A percentile compares a stretch with the other conserved stretches of the same genome.
Conservation (phyloP, 305 asterid species). For the Plantago coronopus region DNA sequence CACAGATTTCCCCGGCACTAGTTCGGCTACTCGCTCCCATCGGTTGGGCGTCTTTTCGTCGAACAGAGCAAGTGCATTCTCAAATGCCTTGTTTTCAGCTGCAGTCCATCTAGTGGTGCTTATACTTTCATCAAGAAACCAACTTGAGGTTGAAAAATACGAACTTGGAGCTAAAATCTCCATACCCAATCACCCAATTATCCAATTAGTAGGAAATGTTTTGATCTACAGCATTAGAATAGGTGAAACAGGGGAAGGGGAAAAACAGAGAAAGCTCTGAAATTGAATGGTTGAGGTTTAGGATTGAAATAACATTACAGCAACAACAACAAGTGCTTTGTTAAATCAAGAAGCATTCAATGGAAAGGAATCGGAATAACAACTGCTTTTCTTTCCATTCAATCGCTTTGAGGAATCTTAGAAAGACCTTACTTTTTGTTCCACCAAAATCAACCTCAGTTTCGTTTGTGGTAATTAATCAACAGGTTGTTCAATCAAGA, state of each 20-base stretch:
- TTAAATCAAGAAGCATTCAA: constrained; percentile 48
- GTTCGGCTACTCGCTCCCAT: constrained; percentile 80
- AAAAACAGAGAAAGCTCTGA: constrained; percentile 26
- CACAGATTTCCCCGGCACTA: constrained; percentile 91
- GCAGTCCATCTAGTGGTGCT: constrained; percentile 70
- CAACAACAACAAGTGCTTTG: constrained; percentile 25
- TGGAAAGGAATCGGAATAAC: constrained; percentile 10
- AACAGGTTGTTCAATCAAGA: constrained; percentile 6
- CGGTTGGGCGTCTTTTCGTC: constrained; percentile 87
- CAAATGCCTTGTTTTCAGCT: constrained; percentile 85
- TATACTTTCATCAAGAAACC: constrained; percentile 54
- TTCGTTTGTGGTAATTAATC: background rate
- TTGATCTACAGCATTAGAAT: constrained; percentile 9
- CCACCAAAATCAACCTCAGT: background rate
- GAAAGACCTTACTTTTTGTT: constrained; percentile 7
- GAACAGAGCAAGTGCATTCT: constrained; percentile 81
- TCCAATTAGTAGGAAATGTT: constrained; percentile 1
- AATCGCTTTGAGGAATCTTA: constrained; percentile 9
- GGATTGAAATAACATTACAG: constrained; percentile 26
- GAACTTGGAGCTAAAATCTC: constrained; percentile 78
- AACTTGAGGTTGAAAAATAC: constrained; percentile 47
- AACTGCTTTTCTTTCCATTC: background rate
- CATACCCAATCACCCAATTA: constrained; percentile 56
- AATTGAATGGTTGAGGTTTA: constrained; percentile 32
- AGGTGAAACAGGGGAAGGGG: constrained; percentile 23